Evolutionary conservation across 352 stramenopile species (phyloP), one percentile per base, ranked within the genome.

Genomic region (Pythium aquatile): DNA sequence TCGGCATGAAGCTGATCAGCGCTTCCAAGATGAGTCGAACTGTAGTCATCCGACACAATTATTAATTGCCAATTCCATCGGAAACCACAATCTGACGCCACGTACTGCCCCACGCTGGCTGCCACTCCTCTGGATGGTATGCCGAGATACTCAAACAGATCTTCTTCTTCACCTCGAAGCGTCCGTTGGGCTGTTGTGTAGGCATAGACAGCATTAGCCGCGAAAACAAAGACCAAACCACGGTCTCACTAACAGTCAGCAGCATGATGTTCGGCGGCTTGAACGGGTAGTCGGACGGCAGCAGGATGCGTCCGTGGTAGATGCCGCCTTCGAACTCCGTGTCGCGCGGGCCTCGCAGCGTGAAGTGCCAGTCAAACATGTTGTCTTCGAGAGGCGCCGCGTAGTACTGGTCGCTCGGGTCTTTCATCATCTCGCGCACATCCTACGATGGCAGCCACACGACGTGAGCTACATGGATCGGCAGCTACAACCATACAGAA

Each of bases 231-330:
- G n/a, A n/a, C n/a, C n/a, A n/a, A n/a, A n/a, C n/a, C n/a, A n/a
- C n/a, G n/a, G n/a, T n/a, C n/a, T 8, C 32, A 35, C 32, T 35
- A 56, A 63, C 60, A 39, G 60, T 66, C 29, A 66, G 60, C 29
- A 99, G 94, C 56, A 99, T 94, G 72, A 99, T 99, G 78, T 98
- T 97, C 7, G 97, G 97, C 20, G 97, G 97, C 71, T 99, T 98
- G 77, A 98, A 98, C 39, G 94, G 95, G 67, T 98, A 98, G 58
- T 98, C 90, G 5, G 88, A 76, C 30, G 95, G 94, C 33, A 98
- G 77, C 20, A 99, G 80, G 68, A 99, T 99, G 37, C 95, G 88
- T 5, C 97, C 97, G 74, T 99, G 97, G 74, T 99, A 99, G 26
- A 99, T 83, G 20, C 97, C 97, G 17, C 93, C 97, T 57, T 97